phyloP scores from a whole-genome alignment of 1,139 yeast genomes.

The Hyphopichia pseudoburtonii region DNA sequence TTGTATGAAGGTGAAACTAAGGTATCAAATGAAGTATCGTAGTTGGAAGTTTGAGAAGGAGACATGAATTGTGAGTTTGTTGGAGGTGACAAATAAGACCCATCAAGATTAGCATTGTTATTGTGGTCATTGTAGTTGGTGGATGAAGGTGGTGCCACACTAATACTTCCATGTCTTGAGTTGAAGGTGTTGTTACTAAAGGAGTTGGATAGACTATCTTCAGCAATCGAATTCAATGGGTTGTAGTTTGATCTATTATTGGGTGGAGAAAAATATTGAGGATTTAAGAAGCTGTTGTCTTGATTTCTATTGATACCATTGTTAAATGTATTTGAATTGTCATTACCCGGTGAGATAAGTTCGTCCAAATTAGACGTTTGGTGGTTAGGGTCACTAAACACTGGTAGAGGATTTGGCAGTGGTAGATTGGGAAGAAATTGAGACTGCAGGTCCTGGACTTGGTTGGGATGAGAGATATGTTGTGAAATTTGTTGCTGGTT shows the following conservation, averaged over 20 bases:
- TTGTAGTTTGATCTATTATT: slow-evolving; percentile 23
- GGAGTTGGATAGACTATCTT: slow-evolving; percentile 19
- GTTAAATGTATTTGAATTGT: slow-evolving; percentile 8
- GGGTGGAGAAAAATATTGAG: slow-evolving; percentile 47
- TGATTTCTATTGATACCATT: slow-evolving; percentile 13
- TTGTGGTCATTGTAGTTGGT: slow-evolving; percentile 11
- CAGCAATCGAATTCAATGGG: slow-evolving; percentile 34
- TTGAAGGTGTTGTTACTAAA: slow-evolving; percentile 20
- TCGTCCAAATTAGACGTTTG: slow-evolving; percentile 34
- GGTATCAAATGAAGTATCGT: slow-evolving; percentile 27
- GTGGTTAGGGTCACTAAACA: slow-evolving; percentile 11
- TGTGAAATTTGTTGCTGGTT: slow-evolving; percentile 4
- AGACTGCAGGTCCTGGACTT: slow-evolving; percentile 11
- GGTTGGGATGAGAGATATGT: neutral
- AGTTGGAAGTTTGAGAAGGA: slow-evolving; percentile 14
- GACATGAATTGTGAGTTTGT: slow-evolving; percentile 24
- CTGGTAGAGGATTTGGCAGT: slow-evolving; percentile 7
- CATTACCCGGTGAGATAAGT: slow-evolving; percentile 31
- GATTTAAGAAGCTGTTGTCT: slow-evolving; percentile 26
- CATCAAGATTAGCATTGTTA: slow-evolving; percentile 12
- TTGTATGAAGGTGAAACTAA: slow-evolving; percentile 29
- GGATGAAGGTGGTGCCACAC: slow-evolving; percentile 17
- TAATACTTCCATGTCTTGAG: slow-evolving; percentile 35
- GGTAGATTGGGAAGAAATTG: slow-evolving; percentile 10
- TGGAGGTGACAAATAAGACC: slow-evolving; percentile 29